phyloP scores from a whole-genome alignment of 1,284 basidiomycete species.

The Naganishia cerealis region DNA sequence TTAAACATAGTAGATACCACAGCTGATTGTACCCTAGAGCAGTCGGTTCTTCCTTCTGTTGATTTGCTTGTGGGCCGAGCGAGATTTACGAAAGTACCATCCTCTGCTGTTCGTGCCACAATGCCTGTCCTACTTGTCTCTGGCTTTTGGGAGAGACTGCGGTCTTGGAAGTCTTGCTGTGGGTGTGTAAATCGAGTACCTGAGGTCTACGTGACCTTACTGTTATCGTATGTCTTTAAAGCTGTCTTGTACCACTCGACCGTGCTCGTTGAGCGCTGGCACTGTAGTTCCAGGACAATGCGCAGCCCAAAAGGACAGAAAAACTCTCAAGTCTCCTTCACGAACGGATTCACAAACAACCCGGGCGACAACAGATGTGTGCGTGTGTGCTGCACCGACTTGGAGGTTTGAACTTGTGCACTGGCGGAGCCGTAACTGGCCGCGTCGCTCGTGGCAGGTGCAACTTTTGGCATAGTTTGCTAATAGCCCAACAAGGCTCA shows the following conservation, averaged over 20 bases:
- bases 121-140: neutral
- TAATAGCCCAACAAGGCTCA: no score
- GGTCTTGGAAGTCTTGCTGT: neutral
- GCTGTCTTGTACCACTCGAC: neutral
- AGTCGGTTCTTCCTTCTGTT: neutral
- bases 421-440: no score
- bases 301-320: no score
- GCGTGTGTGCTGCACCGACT: no score
- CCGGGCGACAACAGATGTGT: no score
- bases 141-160: neutral
- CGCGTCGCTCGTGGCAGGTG: no score
- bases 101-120: neutral
- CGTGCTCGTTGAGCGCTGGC: neutral
- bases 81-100: neutral
- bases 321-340: no score
- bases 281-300: neutral
- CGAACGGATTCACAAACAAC: no score
- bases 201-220: neutral
- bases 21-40: neutral
- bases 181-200: neutral
- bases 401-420: no score
- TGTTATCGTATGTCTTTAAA: neutral
- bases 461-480: no score
- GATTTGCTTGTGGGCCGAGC: neutral
- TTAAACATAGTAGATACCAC: neutral